Base-by-base conservation (phyloP, 2,329 filamentous ascomycete species). In the Colletotrichum eleusines region DNA sequence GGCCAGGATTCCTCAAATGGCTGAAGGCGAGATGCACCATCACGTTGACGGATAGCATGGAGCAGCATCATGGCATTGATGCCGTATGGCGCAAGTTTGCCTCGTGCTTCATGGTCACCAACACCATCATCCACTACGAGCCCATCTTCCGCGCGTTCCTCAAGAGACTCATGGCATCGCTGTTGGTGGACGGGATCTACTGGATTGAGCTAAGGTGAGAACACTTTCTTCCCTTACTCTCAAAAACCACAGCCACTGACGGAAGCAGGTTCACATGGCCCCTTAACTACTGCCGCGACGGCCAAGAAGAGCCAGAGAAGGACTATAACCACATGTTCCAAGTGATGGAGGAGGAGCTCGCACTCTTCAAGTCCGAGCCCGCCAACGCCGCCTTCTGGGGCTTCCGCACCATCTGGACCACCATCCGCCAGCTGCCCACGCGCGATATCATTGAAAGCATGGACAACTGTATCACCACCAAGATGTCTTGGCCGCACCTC, bases 401-500 rank as follows among this genome's bases (percentile, higher is more conserved):
- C 23, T 86, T 90, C 18, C 85, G 92, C 28, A 87, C 94, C 76
- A 95, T 95, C 74, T 95, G 92, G 92, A 94, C 92, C 0, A 87
- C 88, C 1, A 81, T 93, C 50, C 88, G 93, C 46, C 80, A 80
- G 16, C 84, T 90, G 67, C 84, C 88, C 46, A 89, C 89, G n/a
- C 88, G 88, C 69, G 80, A 83, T n/a, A 88, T 97, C 54, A 84
- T 93, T 28, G 86, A 93, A 71, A 88, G 88, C 78, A 97, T 97
- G 93, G 91, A 94, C 77, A 82, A 91, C 73, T 96, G 94, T 80
- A 92, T 97, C 74, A 84, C 87, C 6, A 90, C 92, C 75, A 97
- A 97, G 80, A 81, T 91, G 57, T 85, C 88, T 42, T 93, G 90
- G 78, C 92, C 94, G 1, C 84, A 92, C 60, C 84, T 94, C 5